Conservation (phyloP, 352 stramenopile species). For the Phytophthora ramorum region DNA sequence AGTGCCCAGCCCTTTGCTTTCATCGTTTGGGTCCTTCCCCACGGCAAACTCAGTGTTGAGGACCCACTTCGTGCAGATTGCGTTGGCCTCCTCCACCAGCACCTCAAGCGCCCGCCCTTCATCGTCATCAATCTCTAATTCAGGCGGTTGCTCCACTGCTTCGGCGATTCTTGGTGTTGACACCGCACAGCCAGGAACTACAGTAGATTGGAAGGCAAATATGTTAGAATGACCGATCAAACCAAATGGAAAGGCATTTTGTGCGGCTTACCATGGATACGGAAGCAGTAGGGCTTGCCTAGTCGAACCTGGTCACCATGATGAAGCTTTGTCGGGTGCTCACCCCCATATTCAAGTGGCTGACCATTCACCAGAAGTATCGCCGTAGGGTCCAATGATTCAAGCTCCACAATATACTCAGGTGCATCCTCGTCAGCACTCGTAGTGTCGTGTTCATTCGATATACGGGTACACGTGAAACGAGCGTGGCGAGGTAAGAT, state of each 20-base stretch:
- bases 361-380: constrained; percentile 52
- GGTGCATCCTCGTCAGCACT: constrained; percentile 8
- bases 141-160: constrained; percentile 31
- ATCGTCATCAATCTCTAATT: constrained; percentile 30
- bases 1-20: background rate
- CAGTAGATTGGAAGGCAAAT: background rate
- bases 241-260: background rate
- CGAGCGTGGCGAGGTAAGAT: constrained; percentile 41
- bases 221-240: background rate
- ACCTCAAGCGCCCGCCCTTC: constrained; percentile 29
- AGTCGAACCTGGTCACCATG: constrained; percentile 62
- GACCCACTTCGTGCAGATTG: constrained; percentile 60
- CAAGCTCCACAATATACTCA: constrained; percentile 43
- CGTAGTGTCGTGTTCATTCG: background rate
- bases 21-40: constrained; percentile 8
- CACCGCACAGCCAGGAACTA: constrained; percentile 31
- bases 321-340: constrained; percentile 31
- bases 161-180: constrained; percentile 33
- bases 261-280: constrained; percentile 47
- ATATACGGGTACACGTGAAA: constrained; percentile 34
- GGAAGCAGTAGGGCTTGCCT: constrained; percentile 47
- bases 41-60: constrained; percentile 58
- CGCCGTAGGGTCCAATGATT: constrained; percentile 40
- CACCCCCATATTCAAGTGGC: constrained; percentile 21
- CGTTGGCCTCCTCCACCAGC: constrained; percentile 65